Evolutionary conservation across 768 basidiomycete species (phyloP).

Genomic region (Psilocybe subaeruginosa): DNA sequence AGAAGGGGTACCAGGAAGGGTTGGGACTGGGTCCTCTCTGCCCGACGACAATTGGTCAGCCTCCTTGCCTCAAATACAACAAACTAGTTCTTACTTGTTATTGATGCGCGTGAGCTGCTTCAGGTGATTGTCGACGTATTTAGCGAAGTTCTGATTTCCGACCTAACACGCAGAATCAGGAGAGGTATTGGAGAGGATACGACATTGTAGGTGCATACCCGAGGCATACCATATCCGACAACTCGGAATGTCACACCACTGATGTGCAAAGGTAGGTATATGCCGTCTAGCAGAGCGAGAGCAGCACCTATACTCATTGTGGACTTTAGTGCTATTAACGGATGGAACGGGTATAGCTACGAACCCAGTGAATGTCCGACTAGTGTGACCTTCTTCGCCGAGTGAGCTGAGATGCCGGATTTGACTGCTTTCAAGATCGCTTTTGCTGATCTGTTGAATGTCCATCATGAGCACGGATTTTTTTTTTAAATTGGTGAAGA

Average conservation of each 20-base stretch:
- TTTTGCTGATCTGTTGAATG: constrained; percentile 38
- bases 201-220: constrained; percentile 23
- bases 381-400: constrained; percentile 40
- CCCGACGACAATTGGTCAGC: neutral
- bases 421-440: constrained; percentile 43
- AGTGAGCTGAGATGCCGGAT: constrained; percentile 33
- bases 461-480: too few species aligned
- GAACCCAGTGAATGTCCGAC: constrained; percentile 47
- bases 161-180: constrained; percentile 29
- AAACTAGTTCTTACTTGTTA: constrained; percentile 44
- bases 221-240: constrained; percentile 45
- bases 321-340: neutral
- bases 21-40: constrained; percentile 44
- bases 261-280: constrained; percentile 57
- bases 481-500: too few species aligned
- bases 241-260: constrained; percentile 36
- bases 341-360: neutral
- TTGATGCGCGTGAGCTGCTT: constrained; percentile 57
- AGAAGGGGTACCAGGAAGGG: constrained; percentile 37
- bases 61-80: neutral
- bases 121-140: constrained; percentile 57
- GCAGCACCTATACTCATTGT: constrained; percentile 43
- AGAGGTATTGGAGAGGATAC: neutral
- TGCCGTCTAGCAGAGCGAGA: constrained; percentile 55
- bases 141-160: constrained; percentile 64